A percentile compares a stretch with the other conserved stretches of the same genome.
Conservation (phyloP, 805 yeast species). For the Kluyveromyces starmeri region DNA sequence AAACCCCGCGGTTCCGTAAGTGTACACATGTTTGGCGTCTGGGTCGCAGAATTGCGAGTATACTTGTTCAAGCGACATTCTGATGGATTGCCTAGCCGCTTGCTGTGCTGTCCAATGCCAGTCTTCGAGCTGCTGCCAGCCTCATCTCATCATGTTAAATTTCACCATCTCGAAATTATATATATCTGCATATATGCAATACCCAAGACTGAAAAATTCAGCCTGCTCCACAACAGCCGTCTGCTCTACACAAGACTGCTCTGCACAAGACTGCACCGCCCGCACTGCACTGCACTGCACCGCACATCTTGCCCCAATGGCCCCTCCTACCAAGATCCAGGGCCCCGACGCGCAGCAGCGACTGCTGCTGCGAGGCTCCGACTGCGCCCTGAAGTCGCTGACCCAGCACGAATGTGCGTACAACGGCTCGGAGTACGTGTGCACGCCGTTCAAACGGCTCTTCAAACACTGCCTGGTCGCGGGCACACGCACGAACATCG, state of each 20-base stretch:
- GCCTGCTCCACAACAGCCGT: too few species aligned
- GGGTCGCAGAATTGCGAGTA: constrained; percentile 33
- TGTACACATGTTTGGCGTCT: constrained; percentile 30
- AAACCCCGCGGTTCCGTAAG: constrained; percentile 98
- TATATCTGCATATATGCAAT: too few species aligned
- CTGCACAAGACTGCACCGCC: too few species aligned
- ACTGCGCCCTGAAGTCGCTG: constrained; percentile 32
- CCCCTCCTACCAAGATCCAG: constrained; percentile 43
- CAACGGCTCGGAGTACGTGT: constrained; percentile 34
- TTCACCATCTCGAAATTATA: too few species aligned
- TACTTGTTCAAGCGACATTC: constrained; percentile 10
- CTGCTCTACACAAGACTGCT: too few species aligned
- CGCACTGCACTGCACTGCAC: too few species aligned
- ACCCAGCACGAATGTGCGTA: constrained; percentile 42
- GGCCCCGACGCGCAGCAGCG: constrained; percentile 30
- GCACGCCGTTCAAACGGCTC: constrained; percentile 41
- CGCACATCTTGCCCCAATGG: too few species aligned
- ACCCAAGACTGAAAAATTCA: too few species aligned
- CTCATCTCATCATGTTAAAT: too few species aligned
- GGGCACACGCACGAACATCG: constrained; percentile 28
- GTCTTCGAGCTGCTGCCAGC: too few species aligned
- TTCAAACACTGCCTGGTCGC: constrained; percentile 36
- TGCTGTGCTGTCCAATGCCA: too few species aligned
- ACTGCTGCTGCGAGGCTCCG: constrained; percentile 15
- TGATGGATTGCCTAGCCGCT: neutral